These are phyloP conservation scores for Crucihimalaya himalaica DNA, from an alignment of 345 rosid genomes.

Conservation along the genomic window DNA sequence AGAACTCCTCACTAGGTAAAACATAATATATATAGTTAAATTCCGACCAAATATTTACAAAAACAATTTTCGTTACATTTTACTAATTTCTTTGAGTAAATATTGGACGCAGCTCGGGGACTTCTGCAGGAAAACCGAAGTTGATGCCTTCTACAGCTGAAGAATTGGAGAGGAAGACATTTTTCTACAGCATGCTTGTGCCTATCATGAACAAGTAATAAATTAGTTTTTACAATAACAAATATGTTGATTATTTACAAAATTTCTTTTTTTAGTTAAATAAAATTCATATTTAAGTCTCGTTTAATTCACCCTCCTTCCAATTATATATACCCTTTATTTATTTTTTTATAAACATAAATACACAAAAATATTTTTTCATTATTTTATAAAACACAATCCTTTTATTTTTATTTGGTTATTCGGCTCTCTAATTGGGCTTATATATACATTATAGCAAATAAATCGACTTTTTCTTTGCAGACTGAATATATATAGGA, in stretches of 20 bases:
- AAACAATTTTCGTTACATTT: conserved; percentile 7
- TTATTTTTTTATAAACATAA: no score
- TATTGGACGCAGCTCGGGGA: conserved; percentile 76
- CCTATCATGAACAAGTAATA: conserved; percentile 89
- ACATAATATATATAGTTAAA: not conserved
- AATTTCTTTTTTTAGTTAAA: not conserved
- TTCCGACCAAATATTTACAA: not conserved
- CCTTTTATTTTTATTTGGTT: not conserved
- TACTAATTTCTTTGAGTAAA: conserved; percentile 1
- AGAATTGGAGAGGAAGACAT: conserved; percentile 84
- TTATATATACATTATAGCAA: not conserved
- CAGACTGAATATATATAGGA: not conserved
- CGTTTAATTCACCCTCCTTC: not conserved
- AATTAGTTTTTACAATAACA: not conserved
- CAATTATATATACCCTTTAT: no score
- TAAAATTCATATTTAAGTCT: not conserved
- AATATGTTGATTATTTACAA: not conserved
- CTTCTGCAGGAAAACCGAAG: conserved; percentile 91
- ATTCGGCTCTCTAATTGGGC: not conserved
- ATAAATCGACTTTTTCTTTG: not conserved
- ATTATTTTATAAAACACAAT: not conserved
- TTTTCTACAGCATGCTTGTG: conserved; percentile 89
- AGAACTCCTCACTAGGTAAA: conserved; percentile 86
- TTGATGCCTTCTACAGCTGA: conserved; percentile 94
- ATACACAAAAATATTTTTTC: not conserved